Evolutionary conservation across 2,329 filamentous ascomycete genomes (phyloP), one percentile per base, ranked within the genome.

Genomic region (Aspergillus nomiae): DNA sequence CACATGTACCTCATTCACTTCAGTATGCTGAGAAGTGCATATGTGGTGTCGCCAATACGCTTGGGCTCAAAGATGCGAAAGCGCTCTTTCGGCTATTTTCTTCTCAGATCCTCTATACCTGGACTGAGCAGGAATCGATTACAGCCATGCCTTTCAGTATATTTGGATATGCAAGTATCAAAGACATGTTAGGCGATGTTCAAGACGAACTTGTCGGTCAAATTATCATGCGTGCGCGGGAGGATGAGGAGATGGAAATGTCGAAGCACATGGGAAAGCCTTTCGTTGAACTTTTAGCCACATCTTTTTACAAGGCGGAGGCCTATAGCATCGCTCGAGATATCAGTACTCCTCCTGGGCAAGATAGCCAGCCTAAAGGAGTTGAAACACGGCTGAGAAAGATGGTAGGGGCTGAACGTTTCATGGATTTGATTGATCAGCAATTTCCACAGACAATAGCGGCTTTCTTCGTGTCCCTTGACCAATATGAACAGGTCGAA

Each of bases 31-130:
- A 86, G 60, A 85, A 85, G 58, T 96, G 92, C 69, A 82, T 97
- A 50, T 75, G 77, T 5, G 82, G 85, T 14, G 88, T 97, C 36
- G 87, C 94, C 4, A 78, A 75, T 14, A 83, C 85, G 0, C 84
- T 97, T 38, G 79, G 84, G 0, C 84, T 98, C 26, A 77, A 83
- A 28, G 87, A 87, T 51, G 83, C 92, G 0, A 87, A 84, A 69
- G 85, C 89, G 38, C 80, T 99, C 1, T 97, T 99, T 73, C 82
- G 83, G 7, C 82, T 98, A 0, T 99, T 98, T 73, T 89, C 92
- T 8, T 89, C 94, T 2, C 95, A 99, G 72, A 83, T 99, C 8
- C 81, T 98, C 3, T 97, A 92, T 73, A 97, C 93, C 0, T 99
- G 94, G 94, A 86, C 96, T 4, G 88, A 92, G 65, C 80, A 80